Evolutionary conservation across 2,329 filamentous ascomycete species (phyloP).

Genomic region (Apiospora hydei): DNA sequence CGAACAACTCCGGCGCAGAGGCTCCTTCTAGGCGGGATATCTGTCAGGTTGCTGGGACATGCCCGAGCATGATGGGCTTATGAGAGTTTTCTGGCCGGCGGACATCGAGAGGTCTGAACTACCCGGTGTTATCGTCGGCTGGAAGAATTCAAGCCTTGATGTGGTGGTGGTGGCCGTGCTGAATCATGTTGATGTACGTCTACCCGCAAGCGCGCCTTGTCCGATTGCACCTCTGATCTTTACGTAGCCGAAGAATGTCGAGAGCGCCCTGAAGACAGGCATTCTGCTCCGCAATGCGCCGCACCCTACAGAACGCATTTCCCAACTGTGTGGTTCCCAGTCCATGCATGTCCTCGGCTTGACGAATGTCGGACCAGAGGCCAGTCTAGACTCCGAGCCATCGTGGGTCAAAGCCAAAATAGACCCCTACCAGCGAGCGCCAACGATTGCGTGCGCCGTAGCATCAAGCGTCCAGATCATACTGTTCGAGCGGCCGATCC

Average conservation of each 20-base stretch:
- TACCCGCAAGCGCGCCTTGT: slow-evolving; percentile 25
- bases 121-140: slow-evolving; percentile 90
- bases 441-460: slow-evolving; percentile 75
- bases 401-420: slow-evolving; percentile 72
- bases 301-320: slow-evolving; percentile 81
- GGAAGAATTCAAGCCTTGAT: slow-evolving; percentile 91
- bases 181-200: slow-evolving; percentile 85
- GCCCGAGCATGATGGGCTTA: slow-evolving; percentile 83
- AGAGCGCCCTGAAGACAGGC: slow-evolving; percentile 84
- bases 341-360: slow-evolving; percentile 87
- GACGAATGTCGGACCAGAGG: slow-evolving; percentile 67
- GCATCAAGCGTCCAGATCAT: slow-evolving; percentile 84
- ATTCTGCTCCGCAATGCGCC: slow-evolving; percentile 84
- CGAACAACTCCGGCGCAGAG: slow-evolving; percentile 91
- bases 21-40: slow-evolving; percentile 77
- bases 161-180: slow-evolving; percentile 89
- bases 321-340: slow-evolving; percentile 82
- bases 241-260: slow-evolving; percentile 75
- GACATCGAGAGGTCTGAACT: slow-evolving; percentile 76
- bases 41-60: slow-evolving; percentile 56
- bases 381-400: slow-evolving; percentile 62
- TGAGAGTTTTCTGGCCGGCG: slow-evolving; percentile 98
- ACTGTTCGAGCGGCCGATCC: slow-evolving; percentile 85
- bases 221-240: slow-evolving; percentile 29
- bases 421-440: slow-evolving; percentile 61